Evolutionary conservation across 345 rosid genomes (phyloP), one percentile per base, ranked within the genome.

Genomic region (Syzygium aromaticum): DNA sequence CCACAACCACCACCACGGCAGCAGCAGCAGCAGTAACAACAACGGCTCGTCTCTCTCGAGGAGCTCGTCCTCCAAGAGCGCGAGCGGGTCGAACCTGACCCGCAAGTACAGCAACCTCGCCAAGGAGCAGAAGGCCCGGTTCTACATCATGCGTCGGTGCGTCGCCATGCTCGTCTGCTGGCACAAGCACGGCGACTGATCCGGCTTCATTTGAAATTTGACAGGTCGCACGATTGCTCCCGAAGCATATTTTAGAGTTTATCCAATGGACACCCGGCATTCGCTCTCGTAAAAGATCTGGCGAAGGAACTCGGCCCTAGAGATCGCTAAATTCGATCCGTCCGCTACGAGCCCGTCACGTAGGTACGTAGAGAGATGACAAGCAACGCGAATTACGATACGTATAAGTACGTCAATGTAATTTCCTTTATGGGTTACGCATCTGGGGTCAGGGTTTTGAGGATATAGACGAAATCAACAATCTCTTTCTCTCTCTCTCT

Each of bases 101-200:
- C 92, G 91, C 38, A 97, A 96, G 88, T 97, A 95, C 77, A 95
- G 95, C 89, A 95, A 92, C 94, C 86, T 97, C 89, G 99, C 99
- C 85, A 96, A 97, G 90, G 99, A 97, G 88, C 98, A 97, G 87
- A 97, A 97, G 92, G 96, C 99, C 11, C 94, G 96, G 91, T 96
- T 97, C 89, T 97, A 97, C 89, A 96, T 97, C 92, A 97, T 97
- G 97, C 94, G 98, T 89, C 92, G 98, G 86, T 97, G 99, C 90
- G 98, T 97, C 86, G 98, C 99, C 63, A 97, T 97, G 99, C 99
- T 97, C 88, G 98, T 95, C 90, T 96, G 98, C 82, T 97, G 99
- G 99, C 98, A 95, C 88, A 97, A 95, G 85, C 98, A 97, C 90
- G 96, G 98, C 13, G 99, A 97, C 57, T 84, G 86, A 84, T 84